Evolutionary conservation across 306 rosid species (phyloP).

Genomic region (Casuarina cunninghamiana): DNA sequence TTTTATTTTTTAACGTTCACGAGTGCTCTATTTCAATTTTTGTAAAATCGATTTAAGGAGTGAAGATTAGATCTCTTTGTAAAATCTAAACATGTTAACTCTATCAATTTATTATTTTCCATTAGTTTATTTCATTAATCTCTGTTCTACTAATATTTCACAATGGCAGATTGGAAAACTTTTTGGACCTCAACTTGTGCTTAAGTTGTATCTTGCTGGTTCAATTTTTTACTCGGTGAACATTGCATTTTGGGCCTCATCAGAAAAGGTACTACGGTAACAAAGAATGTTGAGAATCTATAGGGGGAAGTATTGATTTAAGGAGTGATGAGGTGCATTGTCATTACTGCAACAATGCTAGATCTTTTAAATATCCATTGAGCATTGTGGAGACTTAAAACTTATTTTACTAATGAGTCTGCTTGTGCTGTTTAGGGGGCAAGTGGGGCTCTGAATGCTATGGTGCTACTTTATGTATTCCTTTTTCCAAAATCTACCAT

Average conservation of each 20-base stretch:
- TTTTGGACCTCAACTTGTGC: slow-evolving; percentile 73
- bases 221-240: slow-evolving; percentile 64
- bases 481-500: slow-evolving; percentile 74
- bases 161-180: slow-evolving; percentile 57
- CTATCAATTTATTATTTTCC: not conserved
- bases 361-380: not conserved
- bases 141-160: slow-evolving; percentile 26
- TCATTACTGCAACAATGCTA: not conserved
- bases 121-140: slow-evolving; percentile 18
- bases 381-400: slow-evolving; percentile 23
- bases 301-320: not conserved
- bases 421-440: slow-evolving; percentile 66
- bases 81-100: not conserved
- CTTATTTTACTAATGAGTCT: slow-evolving; percentile 22
- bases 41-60: no score
- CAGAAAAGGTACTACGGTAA: slow-evolving; percentile 53
- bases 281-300: slow-evolving; percentile 13
- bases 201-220: slow-evolving; percentile 81
- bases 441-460: slow-evolving; percentile 83
- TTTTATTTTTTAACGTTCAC: not conserved
- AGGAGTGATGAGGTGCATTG: not conserved
- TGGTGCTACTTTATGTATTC: slow-evolving; percentile 75
- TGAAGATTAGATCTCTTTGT: not conserved
- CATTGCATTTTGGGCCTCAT: slow-evolving; percentile 60
- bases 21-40: slow-evolving; percentile 4